Evolutionary conservation across 805 yeast species (phyloP).

Genomic region (Lipomyces mesembrius): DNA sequence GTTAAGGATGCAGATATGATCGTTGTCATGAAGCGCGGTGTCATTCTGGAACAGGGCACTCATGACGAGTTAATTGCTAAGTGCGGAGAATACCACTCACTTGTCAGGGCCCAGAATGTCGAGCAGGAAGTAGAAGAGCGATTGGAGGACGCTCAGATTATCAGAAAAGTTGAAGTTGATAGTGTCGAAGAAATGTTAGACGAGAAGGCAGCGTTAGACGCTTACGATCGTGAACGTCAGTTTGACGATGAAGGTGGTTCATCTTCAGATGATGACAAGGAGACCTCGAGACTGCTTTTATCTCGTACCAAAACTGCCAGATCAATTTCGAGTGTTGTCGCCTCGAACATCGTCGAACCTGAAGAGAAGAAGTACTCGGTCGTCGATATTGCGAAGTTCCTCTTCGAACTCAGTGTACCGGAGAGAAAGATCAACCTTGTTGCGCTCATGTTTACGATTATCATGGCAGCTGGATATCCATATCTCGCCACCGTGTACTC

Average conservation of each 20-base stretch:
- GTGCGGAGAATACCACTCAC: slow-evolving; percentile 39
- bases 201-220: slow-evolving; percentile 5
- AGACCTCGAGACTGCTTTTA: slow-evolving; percentile 16
- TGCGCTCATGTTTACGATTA: slow-evolving; percentile 27
- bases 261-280: background rate
- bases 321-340: slow-evolving; percentile 26
- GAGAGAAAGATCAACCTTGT: slow-evolving; percentile 21
- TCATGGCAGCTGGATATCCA: slow-evolving; percentile 37
- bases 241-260: background rate
- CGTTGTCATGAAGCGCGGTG: slow-evolving; percentile 52
- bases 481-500: slow-evolving; percentile 20
- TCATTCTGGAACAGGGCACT: slow-evolving; percentile 50
- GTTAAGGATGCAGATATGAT: slow-evolving; percentile 56
- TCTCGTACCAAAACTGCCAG: slow-evolving; percentile 25
- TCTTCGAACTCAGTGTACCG: slow-evolving; percentile 17
- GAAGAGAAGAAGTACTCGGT: slow-evolving; percentile 17
- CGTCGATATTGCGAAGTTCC: slow-evolving; percentile 14
- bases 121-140: slow-evolving; percentile 16
- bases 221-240: background rate
- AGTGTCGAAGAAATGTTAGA: slow-evolving; percentile 12
- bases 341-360: slow-evolving; percentile 2
- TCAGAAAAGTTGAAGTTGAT: slow-evolving; percentile 4
- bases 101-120: slow-evolving; percentile 42
- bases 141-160: slow-evolving; percentile 8
- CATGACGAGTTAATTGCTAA: slow-evolving; percentile 43